Evolutionary conservation across 2,329 filamentous ascomycete genomes (phyloP), one percentile per base, ranked within the genome.

Genomic region (Camptophora hylomeconis): DNA sequence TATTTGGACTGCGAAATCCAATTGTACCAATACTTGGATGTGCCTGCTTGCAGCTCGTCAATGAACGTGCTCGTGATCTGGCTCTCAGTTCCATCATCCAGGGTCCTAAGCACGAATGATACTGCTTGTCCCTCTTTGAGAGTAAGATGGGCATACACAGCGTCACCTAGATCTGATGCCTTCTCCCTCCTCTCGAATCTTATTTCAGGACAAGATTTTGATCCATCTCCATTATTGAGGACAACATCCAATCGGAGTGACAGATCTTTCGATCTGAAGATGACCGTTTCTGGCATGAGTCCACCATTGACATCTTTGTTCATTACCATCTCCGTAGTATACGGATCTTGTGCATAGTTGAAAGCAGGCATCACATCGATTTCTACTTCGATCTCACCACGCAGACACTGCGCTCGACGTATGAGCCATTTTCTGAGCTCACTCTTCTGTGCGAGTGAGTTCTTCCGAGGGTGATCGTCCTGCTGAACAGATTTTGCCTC

Each of bases 331-430:
- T 66, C 66, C 3, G 71, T 75, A 3, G 54, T 65, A 46, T 83
- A 78, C 1, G 60, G 39, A 24, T 75, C 70, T 26, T 61, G 61
- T 3, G 74, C 78, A 46, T 83, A 84, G 40, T 75, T 69, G 47
- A 81, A 79, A 1, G 75, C 71, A 1, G 79, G 79, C 40, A 81
- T 81, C 8, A 83, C 58, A 39, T 82, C 75, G 6, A 83, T 58
- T 25, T 79, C 65, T 14, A 83, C 55, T 26, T 70, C 65, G 46
- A 82, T 61, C 1, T 57, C 53, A 10, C 79, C 78, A 24, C 79
- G 68, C 41, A 80, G 72, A 42, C 79, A 83, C 48, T 82, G 77
- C 1, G 80, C 69, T 31, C 78, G 66, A 26, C 79, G 61, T 12
- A 82, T 69, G 15, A 83, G 56, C 34, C 37, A 37, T 28, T 32